These are phyloP conservation scores for Fusarium nelsonii DNA, from an alignment of 2,329 filamentous ascomycete species.

Conservation along the genomic window DNA sequence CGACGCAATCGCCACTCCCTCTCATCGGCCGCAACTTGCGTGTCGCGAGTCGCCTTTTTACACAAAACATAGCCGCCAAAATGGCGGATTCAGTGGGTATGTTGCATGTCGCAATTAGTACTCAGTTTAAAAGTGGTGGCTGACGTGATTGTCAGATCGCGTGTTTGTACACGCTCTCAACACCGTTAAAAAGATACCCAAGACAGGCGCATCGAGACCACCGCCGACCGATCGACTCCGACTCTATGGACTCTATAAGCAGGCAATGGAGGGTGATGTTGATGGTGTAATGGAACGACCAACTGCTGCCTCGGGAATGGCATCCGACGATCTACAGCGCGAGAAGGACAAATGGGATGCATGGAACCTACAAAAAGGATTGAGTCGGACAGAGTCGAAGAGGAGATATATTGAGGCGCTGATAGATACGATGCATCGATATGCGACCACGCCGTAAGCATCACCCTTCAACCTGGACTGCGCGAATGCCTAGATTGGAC, in stretches of 20 bases:
- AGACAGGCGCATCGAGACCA: conserved; percentile 89
- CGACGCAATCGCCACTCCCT: conserved; percentile 33
- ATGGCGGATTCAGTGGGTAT: conserved; percentile 51
- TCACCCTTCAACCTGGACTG: not conserved
- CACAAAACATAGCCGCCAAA: conserved; percentile 27
- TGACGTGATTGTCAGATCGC: conserved; percentile 73
- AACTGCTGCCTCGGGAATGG: conserved; percentile 60
- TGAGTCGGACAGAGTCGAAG: conserved; percentile 93
- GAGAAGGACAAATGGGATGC: conserved; percentile 87
- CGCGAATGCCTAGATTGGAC: conserved; percentile 16
- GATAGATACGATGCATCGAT: conserved; percentile 96
- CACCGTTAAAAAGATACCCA: conserved; percentile 97
- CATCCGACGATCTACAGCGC: conserved; percentile 66
- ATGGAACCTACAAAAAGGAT: conserved; percentile 88
- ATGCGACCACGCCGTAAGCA: conserved; percentile 84
- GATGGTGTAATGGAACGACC: conserved; percentile 93
- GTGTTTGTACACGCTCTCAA: conserved; percentile 99
- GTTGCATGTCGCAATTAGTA: conserved; percentile 15
- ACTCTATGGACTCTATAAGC: conserved; percentile 98
- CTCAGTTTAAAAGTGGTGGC: conserved; percentile 14
- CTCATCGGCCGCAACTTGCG: conserved; percentile 31
- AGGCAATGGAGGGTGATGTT: conserved; percentile 98
- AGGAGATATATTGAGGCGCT: conserved; percentile 91
- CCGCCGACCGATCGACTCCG: conserved; percentile 86
- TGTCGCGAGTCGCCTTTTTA: conserved; percentile 29